A percentile compares a stretch with the other conserved stretches of the same genome.
These are phyloP conservation scores for Chaetomidium leptoderma DNA, from an alignment of 495 filamentous ascomycete genomes.

Conservation along the genomic window DNA sequence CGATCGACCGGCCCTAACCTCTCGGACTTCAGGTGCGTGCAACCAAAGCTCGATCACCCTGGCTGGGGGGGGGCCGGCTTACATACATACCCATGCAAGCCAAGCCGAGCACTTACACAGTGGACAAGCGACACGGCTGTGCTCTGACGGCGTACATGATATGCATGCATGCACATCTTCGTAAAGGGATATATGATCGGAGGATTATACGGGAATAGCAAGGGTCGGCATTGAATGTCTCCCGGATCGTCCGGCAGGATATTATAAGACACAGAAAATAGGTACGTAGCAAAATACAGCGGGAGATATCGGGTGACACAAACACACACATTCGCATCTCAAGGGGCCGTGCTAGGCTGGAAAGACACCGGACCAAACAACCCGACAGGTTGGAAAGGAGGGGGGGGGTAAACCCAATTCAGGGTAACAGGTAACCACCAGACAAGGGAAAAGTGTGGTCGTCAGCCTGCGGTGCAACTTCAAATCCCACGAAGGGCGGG, in stretches of 20 bases:
- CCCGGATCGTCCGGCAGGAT: background rate
- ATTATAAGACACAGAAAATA: background rate
- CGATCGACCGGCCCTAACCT: too few relatives aligned
- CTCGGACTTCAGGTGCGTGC: too few relatives aligned
- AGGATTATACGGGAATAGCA: background rate
- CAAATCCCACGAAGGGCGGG: background rate
- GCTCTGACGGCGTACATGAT: background rate
- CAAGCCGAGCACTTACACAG: too few relatives aligned
- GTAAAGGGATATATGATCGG: background rate
- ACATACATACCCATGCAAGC: too few relatives aligned
- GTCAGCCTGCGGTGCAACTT: slow-evolving; percentile 7
- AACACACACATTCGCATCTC: background rate
- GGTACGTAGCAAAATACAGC: too few relatives aligned
- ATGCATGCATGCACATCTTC: slow-evolving; percentile 5
- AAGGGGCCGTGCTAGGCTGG: background rate
- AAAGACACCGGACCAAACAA: background rate
- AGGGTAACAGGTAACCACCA: background rate
- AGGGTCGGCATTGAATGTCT: background rate
- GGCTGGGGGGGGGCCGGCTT: too few relatives aligned
- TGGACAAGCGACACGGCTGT: background rate
- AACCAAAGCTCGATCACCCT: background rate
- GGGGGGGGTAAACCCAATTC: background rate
- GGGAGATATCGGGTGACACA: background rate
- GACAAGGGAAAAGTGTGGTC: background rate
- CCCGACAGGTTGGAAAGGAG: slow-evolving; percentile 1